A percentile compares a stretch with the other conserved stretches of the same genome.
phyloP scores from a whole-genome alignment of 2,329 filamentous ascomycete species.

The Arthroderma sp. region DNA sequence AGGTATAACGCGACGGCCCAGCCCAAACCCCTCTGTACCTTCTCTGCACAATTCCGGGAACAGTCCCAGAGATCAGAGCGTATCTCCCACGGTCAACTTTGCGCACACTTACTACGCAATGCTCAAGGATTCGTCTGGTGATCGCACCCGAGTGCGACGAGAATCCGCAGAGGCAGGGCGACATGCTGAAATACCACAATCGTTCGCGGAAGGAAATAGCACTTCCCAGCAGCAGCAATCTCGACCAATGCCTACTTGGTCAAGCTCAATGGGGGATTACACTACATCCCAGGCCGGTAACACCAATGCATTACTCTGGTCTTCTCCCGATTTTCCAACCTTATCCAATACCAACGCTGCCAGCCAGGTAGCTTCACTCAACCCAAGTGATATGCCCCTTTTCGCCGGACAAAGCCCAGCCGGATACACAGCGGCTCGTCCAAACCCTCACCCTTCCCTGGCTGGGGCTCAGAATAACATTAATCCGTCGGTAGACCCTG shows the following conservation, averaged over 20 bases:
- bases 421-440: too few relatives aligned
- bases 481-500: too few relatives aligned
- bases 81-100: slow-evolving; percentile 6
- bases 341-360: too few relatives aligned
- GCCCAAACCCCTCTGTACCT: not conserved
- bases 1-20: slow-evolving; percentile 14
- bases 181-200: not conserved
- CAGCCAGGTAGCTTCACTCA: too few relatives aligned
- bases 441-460: not conserved
- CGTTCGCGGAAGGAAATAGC: not conserved
- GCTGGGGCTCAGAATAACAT: too few relatives aligned
- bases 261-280: not conserved
- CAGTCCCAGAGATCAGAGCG: slow-evolving; percentile 6
- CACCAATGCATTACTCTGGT: slow-evolving; percentile 1
- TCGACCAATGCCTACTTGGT: not conserved
- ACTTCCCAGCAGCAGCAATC: slow-evolving; percentile 2
- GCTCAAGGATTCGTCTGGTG: slow-evolving; percentile 10
- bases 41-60: not conserved
- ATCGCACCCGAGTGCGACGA: slow-evolving; percentile 2
- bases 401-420: too few relatives aligned
- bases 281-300: not conserved
- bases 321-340: not conserved
- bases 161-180: slow-evolving; percentile 4
- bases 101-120: slow-evolving; percentile 10
- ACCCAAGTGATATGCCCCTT: too few relatives aligned